Evolutionary conservation across 371 early-diverging fungal genomes (phyloP).

Genomic region (Rhizopus microsporus): DNA sequence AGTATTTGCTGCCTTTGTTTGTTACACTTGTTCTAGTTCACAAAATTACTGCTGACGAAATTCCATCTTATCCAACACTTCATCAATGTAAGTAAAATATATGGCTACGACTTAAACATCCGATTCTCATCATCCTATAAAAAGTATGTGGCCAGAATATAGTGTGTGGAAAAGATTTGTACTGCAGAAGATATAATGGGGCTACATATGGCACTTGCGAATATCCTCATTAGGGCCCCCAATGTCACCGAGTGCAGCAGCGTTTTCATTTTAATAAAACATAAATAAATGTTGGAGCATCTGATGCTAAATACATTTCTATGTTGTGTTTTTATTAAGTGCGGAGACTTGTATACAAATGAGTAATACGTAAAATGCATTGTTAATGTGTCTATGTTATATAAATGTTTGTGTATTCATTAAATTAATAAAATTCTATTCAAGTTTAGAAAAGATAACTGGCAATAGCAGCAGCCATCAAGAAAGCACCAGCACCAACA

Average conservation of each 20-base stretch:
- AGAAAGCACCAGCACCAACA: slow-evolving; percentile 8
- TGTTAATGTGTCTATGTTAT: background rate
- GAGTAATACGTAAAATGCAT: background rate
- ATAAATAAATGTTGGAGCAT: no score
- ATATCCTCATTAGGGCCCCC: slow-evolving; percentile 14
- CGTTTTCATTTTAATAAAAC: no score
- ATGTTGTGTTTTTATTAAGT: no score
- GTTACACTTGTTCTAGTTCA: background rate
- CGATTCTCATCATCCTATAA: background rate
- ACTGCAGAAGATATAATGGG: slow-evolving; percentile 36
- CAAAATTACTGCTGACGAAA: background rate
- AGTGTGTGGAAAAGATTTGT: slow-evolving; percentile 28
- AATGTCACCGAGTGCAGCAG: background rate
- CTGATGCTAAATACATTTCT: no score
- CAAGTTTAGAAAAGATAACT: slow-evolving; percentile 11
- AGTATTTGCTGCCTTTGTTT: background rate
- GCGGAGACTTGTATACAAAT: no score
- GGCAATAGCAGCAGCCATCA: slow-evolving; percentile 10
- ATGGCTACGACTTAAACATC: background rate
- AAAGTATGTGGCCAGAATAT: slow-evolving; percentile 44
- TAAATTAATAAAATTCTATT: no score
- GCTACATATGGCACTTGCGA: slow-evolving; percentile 38
- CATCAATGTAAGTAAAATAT: slow-evolving; percentile 15
- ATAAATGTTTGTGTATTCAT: background rate
- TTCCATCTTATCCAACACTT: slow-evolving; percentile 6